Conservation (phyloP, 495 filamentous ascomycete species). For the Penicillium malachiteum region DNA sequence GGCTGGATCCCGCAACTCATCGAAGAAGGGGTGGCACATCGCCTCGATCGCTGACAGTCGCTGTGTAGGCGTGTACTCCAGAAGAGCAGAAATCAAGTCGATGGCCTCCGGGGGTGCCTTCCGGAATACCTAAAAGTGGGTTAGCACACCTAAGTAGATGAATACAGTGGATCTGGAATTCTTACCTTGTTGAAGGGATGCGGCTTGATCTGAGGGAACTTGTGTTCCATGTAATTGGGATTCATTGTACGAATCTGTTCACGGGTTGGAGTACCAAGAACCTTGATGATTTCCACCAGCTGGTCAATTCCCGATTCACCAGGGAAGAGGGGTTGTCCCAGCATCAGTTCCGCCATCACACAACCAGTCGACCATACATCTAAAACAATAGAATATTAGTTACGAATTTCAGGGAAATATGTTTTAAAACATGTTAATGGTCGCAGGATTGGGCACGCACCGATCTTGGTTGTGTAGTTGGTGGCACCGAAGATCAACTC, state of each 20-base stretch:
- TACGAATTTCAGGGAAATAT: not conserved
- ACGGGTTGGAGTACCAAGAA: constrained; percentile 93
- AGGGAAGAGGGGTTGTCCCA: constrained; percentile 98
- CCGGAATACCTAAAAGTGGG: constrained; percentile 72
- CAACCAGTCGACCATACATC: constrained; percentile 99
- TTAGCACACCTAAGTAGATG: constrained; percentile 13
- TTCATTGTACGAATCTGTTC: constrained; percentile 99
- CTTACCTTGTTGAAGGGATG: constrained; percentile 93
- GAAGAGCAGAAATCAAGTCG: constrained; percentile 86
- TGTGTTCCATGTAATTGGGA: constrained; percentile 99
- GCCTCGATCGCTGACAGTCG: constrained; percentile 91
- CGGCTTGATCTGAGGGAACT: constrained; percentile 99
- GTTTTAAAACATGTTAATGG: not conserved
- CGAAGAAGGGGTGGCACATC: constrained; percentile 98
- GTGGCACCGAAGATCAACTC: constrained; percentile 99
- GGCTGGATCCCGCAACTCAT: constrained; percentile 85
- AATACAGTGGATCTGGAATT: not conserved
- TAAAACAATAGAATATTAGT: constrained; percentile 31
- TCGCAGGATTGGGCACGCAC: constrained; percentile 52
- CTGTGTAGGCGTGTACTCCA: constrained; percentile 97
- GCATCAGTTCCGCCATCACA: constrained; percentile 99
- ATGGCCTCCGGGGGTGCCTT: constrained; percentile 91
- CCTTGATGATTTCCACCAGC: constrained; percentile 99
- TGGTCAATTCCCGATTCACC: constrained; percentile 99
- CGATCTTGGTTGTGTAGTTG: constrained; percentile 99